Evolutionary conservation across 2,329 filamentous ascomycete species (phyloP), one percentile per base, ranked within the genome.

Genomic region (Nannizzia gypsea): DNA sequence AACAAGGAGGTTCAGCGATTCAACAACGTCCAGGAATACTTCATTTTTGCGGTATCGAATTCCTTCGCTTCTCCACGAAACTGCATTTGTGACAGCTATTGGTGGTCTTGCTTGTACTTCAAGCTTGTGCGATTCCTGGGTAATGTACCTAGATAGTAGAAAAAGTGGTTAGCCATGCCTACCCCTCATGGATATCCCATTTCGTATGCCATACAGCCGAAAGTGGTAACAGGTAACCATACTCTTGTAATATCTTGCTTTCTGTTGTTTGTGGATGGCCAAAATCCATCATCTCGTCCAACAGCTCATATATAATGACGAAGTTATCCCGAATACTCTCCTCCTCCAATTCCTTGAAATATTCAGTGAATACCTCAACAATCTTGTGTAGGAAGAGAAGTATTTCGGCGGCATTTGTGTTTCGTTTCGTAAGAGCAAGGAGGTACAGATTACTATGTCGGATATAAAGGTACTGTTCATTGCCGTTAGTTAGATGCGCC

Each of bases 271-370:
- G 93, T 4, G 93, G 93, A 74, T 99, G 96, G 64, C 93, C 93
- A 80, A 99, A 99, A 76, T 99, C 93, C 93, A 99, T 99, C 93
- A 99, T 99, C 79, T 99, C 93, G 72, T 99, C 93, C 64, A 99
- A 83, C 63, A 99, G 78, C 76, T 99, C 93, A 80, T 99, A 99
- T 71, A 99, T 99, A 71, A 99, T 86, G 74, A 99, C 93, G 72
- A 99, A 99, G 79, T 99, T 99, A 80, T 99, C 93, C 68, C 93
- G 85, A 73, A 99, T 99, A 68, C 90, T 96, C 76, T 99, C 93
- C 75, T 99, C 93, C 75, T 99, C 93, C 62, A 99, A 82, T 64
- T 95, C 92, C 75, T 99, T 99, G 82, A 99, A 99, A 80, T 99
- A 99, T 76, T 99, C 93, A 62, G 93, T 99, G 73, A 99, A 99